A percentile compares a stretch with the other conserved stretches of the same genome.
These are phyloP conservation scores for Gastrolobium bilobum DNA, from an alignment of 306 rosid species.

Conservation along the genomic window DNA sequence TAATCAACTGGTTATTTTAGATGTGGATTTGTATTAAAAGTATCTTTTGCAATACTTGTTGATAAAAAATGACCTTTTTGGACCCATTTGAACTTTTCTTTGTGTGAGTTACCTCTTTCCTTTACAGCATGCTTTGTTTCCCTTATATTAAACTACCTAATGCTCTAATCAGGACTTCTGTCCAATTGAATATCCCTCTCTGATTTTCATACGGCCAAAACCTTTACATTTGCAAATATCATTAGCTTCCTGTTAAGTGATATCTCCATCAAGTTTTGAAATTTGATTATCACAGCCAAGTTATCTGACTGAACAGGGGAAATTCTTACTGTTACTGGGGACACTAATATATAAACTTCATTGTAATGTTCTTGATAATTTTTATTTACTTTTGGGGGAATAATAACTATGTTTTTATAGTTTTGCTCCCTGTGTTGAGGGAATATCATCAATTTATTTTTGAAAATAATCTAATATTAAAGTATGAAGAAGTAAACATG, in stretches of 20 bases:
- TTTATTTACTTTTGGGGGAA: slow-evolving; percentile 1
- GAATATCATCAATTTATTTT: slow-evolving; percentile 10
- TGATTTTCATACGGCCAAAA: background rate
- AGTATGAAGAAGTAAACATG: slow-evolving; percentile 13
- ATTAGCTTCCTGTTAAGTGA: background rate
- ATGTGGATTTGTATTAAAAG: background rate
- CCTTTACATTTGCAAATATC: background rate
- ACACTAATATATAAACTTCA: slow-evolving; percentile 15
- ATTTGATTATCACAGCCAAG: slow-evolving; percentile 19
- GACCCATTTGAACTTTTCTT: background rate
- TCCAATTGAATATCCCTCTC: background rate
- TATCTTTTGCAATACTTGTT: slow-evolving; percentile 10
- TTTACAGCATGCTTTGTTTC: slow-evolving; percentile 4
- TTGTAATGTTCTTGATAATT: background rate
- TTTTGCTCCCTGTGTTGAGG: background rate
- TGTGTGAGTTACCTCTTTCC: background rate
- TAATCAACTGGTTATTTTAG: slow-evolving; percentile 25
- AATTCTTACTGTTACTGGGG: background rate
- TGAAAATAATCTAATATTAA: slow-evolving; percentile 5
- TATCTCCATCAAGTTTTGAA: slow-evolving; percentile 2
- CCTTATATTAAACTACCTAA: slow-evolving; percentile 12
- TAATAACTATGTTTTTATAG: background rate
- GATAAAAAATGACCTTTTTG: background rate
- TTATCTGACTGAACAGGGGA: slow-evolving; percentile 6
- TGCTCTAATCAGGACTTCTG: slow-evolving; percentile 2